A percentile compares a stretch with the other conserved stretches of the same genome.
Evolutionary conservation across 345 rosid species (phyloP).

Genomic region (Citrus sp.): DNA sequence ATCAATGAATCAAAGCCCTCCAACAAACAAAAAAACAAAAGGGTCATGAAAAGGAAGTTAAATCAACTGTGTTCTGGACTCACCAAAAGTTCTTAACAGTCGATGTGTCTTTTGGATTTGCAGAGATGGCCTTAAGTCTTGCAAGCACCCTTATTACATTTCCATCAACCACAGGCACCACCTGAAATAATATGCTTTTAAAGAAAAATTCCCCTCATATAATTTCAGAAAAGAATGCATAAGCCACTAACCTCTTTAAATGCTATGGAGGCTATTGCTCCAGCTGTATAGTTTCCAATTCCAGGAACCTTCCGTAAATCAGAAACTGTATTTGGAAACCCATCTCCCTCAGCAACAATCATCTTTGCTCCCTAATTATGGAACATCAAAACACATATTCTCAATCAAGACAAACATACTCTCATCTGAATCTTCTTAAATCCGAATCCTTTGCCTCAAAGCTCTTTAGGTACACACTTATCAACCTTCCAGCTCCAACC

Average conservation of each 20-base stretch:
- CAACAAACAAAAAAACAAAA: background rate
- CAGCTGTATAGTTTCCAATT: slow-evolving; percentile 74
- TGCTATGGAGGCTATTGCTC: slow-evolving; percentile 75
- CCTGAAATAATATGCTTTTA: slow-evolving; percentile 35
- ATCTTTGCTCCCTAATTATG: slow-evolving; percentile 63
- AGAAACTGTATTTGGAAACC: slow-evolving; percentile 51
- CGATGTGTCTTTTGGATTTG: slow-evolving; percentile 69
- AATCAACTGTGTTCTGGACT: slow-evolving; percentile 21
- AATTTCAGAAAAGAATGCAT: slow-evolving; percentile 11
- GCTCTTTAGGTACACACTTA: background rate
- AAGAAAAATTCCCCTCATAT: background rate
- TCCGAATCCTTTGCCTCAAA: background rate
- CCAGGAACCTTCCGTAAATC: slow-evolving; percentile 58
- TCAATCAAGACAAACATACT: background rate
- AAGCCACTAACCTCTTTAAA: slow-evolving; percentile 56
- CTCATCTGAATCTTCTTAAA: background rate
- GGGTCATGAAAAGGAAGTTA: background rate
- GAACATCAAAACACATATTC: background rate
- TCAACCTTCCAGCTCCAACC: background rate
- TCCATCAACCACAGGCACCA: slow-evolving; percentile 69
- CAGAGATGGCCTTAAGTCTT: slow-evolving; percentile 72
- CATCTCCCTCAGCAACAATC: slow-evolving; percentile 42
- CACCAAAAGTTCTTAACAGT: slow-evolving; percentile 71
- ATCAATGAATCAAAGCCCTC: background rate
- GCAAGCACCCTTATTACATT: slow-evolving; percentile 70